Evolutionary conservation across 148 eudicot species (phyloP).

Genomic region (Vaccinium darrowii): DNA sequence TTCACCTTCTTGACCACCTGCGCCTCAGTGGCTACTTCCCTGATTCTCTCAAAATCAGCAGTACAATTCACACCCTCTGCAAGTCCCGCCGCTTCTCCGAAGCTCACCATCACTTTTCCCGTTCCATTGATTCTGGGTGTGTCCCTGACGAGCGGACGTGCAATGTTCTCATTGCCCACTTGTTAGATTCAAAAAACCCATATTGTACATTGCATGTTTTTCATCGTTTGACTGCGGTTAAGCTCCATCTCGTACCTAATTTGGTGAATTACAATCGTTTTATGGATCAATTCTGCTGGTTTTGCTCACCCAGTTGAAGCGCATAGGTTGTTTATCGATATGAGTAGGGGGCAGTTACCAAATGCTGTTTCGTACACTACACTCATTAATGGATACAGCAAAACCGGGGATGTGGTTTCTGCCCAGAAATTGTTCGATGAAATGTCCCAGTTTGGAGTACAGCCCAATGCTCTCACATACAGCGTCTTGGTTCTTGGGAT

Average conservation of each 20-base stretch:
- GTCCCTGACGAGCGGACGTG: constrained; percentile 76
- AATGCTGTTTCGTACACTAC: constrained; percentile 72
- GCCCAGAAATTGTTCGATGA: constrained; percentile 69
- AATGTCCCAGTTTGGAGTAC: constrained; percentile 51
- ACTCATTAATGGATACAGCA: constrained; percentile 65
- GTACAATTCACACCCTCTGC: constrained; percentile 75
- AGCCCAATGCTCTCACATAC: constrained; percentile 56
- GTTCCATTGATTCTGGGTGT: constrained; percentile 27
- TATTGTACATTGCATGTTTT: constrained; percentile 41
- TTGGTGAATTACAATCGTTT: constrained; percentile 73
- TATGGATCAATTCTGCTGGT: constrained; percentile 59
- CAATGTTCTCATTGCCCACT: constrained; percentile 68
- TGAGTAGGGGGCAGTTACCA: constrained; percentile 65
- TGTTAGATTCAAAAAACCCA: constrained; percentile 52
- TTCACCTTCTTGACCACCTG: constrained; percentile 52
- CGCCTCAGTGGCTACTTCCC: constrained; percentile 54
- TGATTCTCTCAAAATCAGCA: constrained; percentile 59
- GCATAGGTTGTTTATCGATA: constrained; percentile 56
- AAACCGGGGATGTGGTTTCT: constrained; percentile 45
- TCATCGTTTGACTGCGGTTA: constrained; percentile 29
- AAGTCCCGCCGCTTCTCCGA: constrained; percentile 49
- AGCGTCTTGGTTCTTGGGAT: constrained; percentile 65
- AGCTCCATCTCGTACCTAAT: constrained; percentile 57
- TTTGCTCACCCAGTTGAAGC: constrained; percentile 33
- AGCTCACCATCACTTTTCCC: constrained; percentile 59